Evolutionary conservation across 2,329 filamentous ascomycete species (phyloP).

Genomic region (Eutypella sp.): DNA sequence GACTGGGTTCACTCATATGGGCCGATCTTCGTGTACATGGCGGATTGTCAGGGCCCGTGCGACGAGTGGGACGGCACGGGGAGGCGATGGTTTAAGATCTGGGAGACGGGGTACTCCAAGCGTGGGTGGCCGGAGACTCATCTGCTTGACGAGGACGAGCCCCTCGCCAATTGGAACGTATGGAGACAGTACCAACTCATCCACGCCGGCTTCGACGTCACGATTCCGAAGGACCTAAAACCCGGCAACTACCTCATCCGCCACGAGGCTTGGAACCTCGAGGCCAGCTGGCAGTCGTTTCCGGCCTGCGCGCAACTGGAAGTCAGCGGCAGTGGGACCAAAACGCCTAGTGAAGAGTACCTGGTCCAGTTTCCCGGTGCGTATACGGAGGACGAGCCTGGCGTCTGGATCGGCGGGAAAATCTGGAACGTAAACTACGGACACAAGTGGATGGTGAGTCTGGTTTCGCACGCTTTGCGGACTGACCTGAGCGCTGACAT

Average conservation of each 20-base stretch:
- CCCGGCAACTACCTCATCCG: background rate
- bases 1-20: background rate
- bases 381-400: too few species aligned
- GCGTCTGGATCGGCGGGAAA: too few species aligned
- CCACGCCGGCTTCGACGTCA: background rate
- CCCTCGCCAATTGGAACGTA: conserved; percentile 1
- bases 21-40: background rate
- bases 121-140: background rate
- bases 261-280: background rate
- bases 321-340: conserved; percentile 2
- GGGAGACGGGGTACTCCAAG: too few species aligned
- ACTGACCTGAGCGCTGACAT: too few species aligned
- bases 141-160: background rate
- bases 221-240: background rate
- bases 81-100: background rate
- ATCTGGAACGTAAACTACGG: too few species aligned
- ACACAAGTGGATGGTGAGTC: too few species aligned
- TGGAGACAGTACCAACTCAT: background rate
- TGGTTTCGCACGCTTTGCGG: too few species aligned
- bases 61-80: background rate
- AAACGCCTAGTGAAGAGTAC: conserved; percentile 7
- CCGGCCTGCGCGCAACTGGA: conserved; percentile 8
- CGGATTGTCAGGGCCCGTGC: background rate
- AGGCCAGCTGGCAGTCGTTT: background rate
- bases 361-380: conserved; percentile 14